Evolutionary conservation across 768 basidiomycete genomes (phyloP).

Genomic region (Boletus eberwhitei): DNA sequence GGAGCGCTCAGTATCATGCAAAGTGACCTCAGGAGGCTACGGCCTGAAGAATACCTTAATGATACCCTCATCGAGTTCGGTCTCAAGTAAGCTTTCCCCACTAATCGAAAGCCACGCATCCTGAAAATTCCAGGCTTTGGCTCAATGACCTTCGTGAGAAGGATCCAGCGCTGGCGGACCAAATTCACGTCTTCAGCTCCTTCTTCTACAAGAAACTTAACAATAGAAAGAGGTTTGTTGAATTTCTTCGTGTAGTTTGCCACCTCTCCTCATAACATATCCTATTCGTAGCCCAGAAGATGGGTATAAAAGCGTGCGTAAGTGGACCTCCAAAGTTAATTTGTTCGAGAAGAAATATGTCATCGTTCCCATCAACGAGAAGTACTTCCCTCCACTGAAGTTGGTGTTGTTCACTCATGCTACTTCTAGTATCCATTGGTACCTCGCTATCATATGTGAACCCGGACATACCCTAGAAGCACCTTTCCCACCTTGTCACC

Average conservation of each 20-base stretch:
- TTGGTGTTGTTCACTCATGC: slow-evolving; percentile 3
- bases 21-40: slow-evolving; percentile 70
- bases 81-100: slow-evolving; percentile 62
- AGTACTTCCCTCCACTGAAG: slow-evolving; percentile 49
- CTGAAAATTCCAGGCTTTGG: slow-evolving; percentile 55
- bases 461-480: slow-evolving; percentile 61
- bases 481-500: slow-evolving; percentile 34
- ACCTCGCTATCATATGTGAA: slow-evolving; percentile 88
- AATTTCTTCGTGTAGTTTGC: background rate
- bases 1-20: slow-evolving; percentile 81
- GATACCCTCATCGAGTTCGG: slow-evolving; percentile 97
- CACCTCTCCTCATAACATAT: slow-evolving; percentile 13
- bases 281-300: slow-evolving; percentile 42
- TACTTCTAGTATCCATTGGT: slow-evolving; percentile 83
- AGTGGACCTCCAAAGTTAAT: slow-evolving; percentile 91
- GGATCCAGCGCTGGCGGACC: slow-evolving; percentile 60
- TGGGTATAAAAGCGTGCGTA: slow-evolving; percentile 81
- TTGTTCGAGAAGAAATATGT: slow-evolving; percentile 91
- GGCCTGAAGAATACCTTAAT: slow-evolving; percentile 85
- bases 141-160: slow-evolving; percentile 51
- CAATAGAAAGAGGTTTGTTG: slow-evolving; percentile 50
- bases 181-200: slow-evolving; percentile 90
- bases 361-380: slow-evolving; percentile 94
- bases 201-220: slow-evolving; percentile 97
- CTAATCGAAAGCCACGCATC: background rate